These are phyloP conservation scores for Angomonas deanei DNA, from an alignment of 208 protist genomes.

Conservation along the genomic window DNA sequence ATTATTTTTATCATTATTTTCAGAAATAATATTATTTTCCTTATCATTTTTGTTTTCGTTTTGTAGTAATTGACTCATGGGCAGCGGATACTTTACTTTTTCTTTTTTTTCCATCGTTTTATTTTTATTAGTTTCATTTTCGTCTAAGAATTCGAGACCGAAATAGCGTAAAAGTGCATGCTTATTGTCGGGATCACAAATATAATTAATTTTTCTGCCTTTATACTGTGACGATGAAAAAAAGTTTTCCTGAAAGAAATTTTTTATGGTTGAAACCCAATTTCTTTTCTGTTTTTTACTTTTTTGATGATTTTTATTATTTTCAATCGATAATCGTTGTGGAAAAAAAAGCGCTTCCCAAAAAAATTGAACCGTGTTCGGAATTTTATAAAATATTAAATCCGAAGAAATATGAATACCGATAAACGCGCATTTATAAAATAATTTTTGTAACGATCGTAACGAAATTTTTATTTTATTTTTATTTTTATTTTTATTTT, in stretches of 20 bases:
- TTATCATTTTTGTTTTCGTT: not conserved
- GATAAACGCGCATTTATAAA: too few species aligned
- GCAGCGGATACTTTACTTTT: not conserved
- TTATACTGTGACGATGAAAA: not conserved
- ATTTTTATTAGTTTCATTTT: not conserved
- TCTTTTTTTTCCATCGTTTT: not conserved
- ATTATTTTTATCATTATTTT: not conserved
- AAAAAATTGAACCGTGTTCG: too few species aligned
- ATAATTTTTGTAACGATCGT: too few species aligned
- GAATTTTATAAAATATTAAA: too few species aligned
- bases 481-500: too few species aligned
- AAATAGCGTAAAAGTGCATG: not conserved
- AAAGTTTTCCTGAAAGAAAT: not conserved
- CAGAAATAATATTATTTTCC: not conserved
- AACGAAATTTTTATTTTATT: too few species aligned
- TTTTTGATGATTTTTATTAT: not conserved
- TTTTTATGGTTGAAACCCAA: not conserved
- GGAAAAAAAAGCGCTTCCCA: too few species aligned
- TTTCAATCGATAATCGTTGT: too few species aligned
- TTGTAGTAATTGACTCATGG: too few species aligned
- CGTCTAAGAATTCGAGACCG: not conserved
- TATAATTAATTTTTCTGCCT: slow-evolving; percentile 1
- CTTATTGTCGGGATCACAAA: not conserved
- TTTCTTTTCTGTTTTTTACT: not conserved
- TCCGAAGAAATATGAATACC: too few species aligned